These are phyloP conservation scores for Sphagnum magellanicum DNA, from an alignment of 228 moss, liverwort and hornwort species.

Conservation along the genomic window DNA sequence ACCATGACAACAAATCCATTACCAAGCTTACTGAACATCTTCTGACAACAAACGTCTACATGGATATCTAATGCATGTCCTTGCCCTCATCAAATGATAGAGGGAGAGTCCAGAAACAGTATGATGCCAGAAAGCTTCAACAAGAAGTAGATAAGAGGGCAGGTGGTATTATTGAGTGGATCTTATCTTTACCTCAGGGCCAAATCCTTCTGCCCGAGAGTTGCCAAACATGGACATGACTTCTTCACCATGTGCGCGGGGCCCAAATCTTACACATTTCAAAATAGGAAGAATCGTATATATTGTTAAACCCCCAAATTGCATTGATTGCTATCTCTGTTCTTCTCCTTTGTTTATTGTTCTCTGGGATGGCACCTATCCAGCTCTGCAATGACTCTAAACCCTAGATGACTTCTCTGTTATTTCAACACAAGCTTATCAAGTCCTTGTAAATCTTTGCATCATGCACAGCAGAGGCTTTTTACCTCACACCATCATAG, in stretches of 20 bases:
- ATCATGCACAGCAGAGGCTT: too few relatives aligned
- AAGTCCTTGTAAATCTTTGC: too few relatives aligned
- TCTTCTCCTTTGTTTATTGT: background rate
- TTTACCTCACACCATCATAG: slow-evolving; percentile 85
- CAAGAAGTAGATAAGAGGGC: too few relatives aligned
- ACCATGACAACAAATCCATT: too few relatives aligned
- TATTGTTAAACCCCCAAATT: background rate
- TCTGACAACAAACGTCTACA: too few relatives aligned
- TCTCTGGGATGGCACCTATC: background rate
- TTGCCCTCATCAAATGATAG: too few relatives aligned
- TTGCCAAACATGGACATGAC: slow-evolving; percentile 78
- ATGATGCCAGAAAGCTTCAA: too few relatives aligned
- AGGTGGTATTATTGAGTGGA: background rate
- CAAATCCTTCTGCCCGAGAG: slow-evolving; percentile 84
- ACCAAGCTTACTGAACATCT: too few relatives aligned
- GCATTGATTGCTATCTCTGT: background rate
- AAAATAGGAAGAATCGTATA: background rate
- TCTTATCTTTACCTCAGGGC: slow-evolving; percentile 57
- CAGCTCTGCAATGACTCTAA: background rate
- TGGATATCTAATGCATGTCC: too few relatives aligned
- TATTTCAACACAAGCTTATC: too few relatives aligned
- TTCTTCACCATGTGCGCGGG: slow-evolving; percentile 70
- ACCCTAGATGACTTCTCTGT: background rate
- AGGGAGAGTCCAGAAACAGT: too few relatives aligned
- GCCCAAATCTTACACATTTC: slow-evolving; percentile 55